Conservation (phyloP, 169 alveolate species). For the Plasmodium cynomolgi region DNA sequence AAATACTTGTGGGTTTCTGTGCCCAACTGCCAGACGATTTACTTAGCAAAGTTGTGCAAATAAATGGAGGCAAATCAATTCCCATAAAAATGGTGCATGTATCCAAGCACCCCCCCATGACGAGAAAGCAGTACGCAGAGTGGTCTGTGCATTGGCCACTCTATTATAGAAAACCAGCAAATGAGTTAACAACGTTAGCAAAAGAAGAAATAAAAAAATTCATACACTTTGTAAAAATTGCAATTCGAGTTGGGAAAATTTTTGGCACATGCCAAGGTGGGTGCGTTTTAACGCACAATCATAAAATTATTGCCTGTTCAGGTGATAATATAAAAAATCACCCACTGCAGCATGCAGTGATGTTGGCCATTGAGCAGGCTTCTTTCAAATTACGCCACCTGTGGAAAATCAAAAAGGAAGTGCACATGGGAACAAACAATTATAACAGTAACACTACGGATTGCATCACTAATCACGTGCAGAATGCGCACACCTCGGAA, state of each 20-base stretch:
- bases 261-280: constrained; percentile 79
- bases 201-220: constrained; percentile 56
- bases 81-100: constrained; percentile 64
- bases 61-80: constrained; percentile 14
- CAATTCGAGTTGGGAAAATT: constrained; percentile 34
- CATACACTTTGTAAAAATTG: constrained; percentile 38
- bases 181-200: constrained; percentile 78
- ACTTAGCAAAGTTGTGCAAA: neutral
- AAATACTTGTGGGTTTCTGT: constrained; percentile 47
- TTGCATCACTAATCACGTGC: neutral
- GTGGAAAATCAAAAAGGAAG: constrained; percentile 40
- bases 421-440: neutral
- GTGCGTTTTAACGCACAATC: constrained; percentile 83
- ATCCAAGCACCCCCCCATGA: constrained; percentile 84
- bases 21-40: constrained; percentile 17
- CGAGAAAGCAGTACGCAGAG: constrained; percentile 79
- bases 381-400: constrained; percentile 67
- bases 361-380: constrained; percentile 83
- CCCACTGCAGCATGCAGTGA: constrained; percentile 85
- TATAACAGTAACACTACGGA: neutral
- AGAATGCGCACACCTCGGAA: neutral
- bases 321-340: constrained; percentile 81
- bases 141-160: constrained; percentile 88
- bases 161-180: constrained; percentile 82
- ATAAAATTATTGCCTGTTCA: constrained; percentile 82